Base-by-base conservation (phyloP, 1,284 basidiomycete genomes). In the Phenoliferia sp. region DNA sequence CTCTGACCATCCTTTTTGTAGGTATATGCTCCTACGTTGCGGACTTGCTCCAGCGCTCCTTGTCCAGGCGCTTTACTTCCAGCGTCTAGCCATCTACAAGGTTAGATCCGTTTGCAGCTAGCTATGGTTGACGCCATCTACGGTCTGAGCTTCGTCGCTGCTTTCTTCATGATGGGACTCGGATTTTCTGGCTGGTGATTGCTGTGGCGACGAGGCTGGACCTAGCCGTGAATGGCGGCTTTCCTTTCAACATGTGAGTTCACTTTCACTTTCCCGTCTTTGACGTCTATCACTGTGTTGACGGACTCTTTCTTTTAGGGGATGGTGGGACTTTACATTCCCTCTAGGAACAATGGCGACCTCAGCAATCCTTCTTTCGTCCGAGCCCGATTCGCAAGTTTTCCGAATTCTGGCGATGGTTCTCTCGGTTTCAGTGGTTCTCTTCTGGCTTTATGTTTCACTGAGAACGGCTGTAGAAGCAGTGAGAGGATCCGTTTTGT, bases 241-340 rank as follows among this genome's bases (percentile, higher is more conserved):
- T 59, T 7, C 57, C 57, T 19, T 59, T 59, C 34, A 59, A 59
- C 34, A n/a, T 59, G 34, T 31, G 33, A 31, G 31, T 58, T 58
- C 35, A 19, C 28, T 9, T 28, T 16, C 54, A 31, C 54, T 56
- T 19, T 31, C 10, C 50, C 10, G 12, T 2, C 32, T 12, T 31
- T 31, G 7, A 17, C 15, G n/a, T 56, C n/a, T 17, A 56, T 28
- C 3, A 26, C 4, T 9, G 7, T 15, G 10, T 10, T 28, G 7
- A 31, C 32, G n/a, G 54, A 55, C 17, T 28, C 32, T 55, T 5
- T 55, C 2, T 16, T n/a, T n/a, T n/a, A 54, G 52, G 52, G 54
- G 54, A 19, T 35, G 57, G 19, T 36, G 57, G 57, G 57, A 35
- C 1, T 59, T 59, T 9, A 59, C 34, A 3, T 59, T 59, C n/a